Percentiles rank a stretch among this genome's conserved stretches.
phyloP scores from a whole-genome alignment of 106 monocot species.

The Dioscorea zingiberensis region DNA sequence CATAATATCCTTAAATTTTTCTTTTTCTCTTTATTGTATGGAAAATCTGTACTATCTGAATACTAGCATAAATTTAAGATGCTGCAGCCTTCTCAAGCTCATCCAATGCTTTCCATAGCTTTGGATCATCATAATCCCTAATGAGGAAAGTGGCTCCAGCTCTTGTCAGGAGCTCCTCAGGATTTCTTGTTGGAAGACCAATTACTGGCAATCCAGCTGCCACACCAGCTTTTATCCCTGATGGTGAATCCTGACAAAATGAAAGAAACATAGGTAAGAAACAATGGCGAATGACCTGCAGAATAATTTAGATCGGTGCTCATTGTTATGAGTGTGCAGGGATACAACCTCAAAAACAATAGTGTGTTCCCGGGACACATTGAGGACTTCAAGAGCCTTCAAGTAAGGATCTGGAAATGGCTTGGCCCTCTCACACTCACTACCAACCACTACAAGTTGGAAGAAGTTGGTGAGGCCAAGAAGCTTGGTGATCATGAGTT shows the following conservation, averaged over 20 bases:
- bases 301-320: background rate
- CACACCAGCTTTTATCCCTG: conserved; percentile 86
- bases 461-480: conserved; percentile 82
- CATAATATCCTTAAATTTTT: too few relatives aligned
- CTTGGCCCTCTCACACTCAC: conserved; percentile 69
- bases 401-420: conserved; percentile 87
- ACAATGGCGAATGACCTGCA: background rate
- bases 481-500: conserved; percentile 73
- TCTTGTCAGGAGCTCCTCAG: conserved; percentile 42
- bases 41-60: too few relatives aligned
- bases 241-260: conserved; percentile 57
- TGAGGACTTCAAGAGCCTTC: conserved; percentile 51
- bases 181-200: conserved; percentile 59
- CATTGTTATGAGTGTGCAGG: background rate
- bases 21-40: too few relatives aligned
- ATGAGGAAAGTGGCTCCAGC: conserved; percentile 66
- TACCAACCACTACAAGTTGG: conserved; percentile 53
- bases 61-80: too few relatives aligned
- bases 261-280: background rate
- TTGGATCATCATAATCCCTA: conserved; percentile 65
- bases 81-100: conserved; percentile 16
- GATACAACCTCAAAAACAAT: conserved; percentile 73
- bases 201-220: conserved; percentile 77
- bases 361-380: conserved; percentile 52
- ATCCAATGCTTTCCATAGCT: conserved; percentile 63